These are phyloP conservation scores for Monosporascus ibericus DNA, from an alignment of 2,329 filamentous ascomycete species.

Conservation along the genomic window DNA sequence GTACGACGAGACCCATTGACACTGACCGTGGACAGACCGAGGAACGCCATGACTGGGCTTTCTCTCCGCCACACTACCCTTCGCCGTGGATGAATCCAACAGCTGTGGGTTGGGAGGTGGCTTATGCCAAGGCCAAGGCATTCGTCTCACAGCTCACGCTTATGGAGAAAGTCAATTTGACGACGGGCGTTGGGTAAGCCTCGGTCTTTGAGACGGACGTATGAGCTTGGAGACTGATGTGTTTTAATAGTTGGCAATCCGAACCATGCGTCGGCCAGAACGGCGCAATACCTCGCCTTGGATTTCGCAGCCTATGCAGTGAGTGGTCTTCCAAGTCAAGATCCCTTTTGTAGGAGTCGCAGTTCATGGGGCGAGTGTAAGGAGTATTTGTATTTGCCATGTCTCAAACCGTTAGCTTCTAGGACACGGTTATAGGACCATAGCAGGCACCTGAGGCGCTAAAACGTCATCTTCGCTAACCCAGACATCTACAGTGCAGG, in stretches of 20 bases:
- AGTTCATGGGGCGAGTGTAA: too few relatives aligned
- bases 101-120: conserved; percentile 66
- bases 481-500: conserved; percentile 51
- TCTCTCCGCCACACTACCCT: conserved; percentile 54
- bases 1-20: not conserved
- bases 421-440: too few relatives aligned
- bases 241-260: conserved; percentile 49
- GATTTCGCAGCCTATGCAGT: conserved; percentile 64
- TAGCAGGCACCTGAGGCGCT: too few relatives aligned
- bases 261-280: conserved; percentile 74
- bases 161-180: conserved; percentile 88
- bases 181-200: conserved; percentile 76
- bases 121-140: conserved; percentile 67
- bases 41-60: conserved; percentile 16
- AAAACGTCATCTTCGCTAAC: not conserved
- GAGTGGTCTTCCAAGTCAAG: not conserved
- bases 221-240: conserved; percentile 1
- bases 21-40: conserved; percentile 16
- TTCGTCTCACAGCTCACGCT: conserved; percentile 83
- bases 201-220: not conserved
- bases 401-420: too few relatives aligned
- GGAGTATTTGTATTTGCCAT: too few relatives aligned
- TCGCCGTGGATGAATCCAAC: conserved; percentile 79
- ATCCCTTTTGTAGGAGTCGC: too few relatives aligned
- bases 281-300: conserved; percentile 63